Percentiles rank a stretch among this genome's conserved stretches.
Evolutionary conservation across 2,329 filamentous ascomycete species (phyloP).

Genomic region (Dothideomycetidae sp.): DNA sequence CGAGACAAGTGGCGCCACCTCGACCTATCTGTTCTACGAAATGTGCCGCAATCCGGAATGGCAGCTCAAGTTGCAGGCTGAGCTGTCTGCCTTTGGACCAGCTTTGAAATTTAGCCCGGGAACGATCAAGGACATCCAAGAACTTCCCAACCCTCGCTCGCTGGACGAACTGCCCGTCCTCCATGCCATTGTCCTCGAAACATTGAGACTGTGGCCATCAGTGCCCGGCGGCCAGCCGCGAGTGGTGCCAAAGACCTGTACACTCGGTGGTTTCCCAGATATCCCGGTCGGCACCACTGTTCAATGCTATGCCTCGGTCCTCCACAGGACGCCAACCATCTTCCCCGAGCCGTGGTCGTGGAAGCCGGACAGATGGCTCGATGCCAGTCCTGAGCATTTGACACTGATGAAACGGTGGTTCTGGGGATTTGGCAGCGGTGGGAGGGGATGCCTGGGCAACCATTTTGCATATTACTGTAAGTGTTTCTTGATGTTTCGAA

Average conservation of each 20-base stretch:
- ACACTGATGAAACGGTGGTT: constrained; percentile 32
- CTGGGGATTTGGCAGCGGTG: constrained; percentile 34
- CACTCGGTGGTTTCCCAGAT: constrained; percentile 14
- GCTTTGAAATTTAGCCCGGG: neutral
- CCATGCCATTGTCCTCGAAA: constrained; percentile 44
- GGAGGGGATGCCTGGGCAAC: constrained; percentile 33
- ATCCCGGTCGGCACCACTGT: constrained; percentile 26
- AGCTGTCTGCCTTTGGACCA: constrained; percentile 10
- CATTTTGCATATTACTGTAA: no score
- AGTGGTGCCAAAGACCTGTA: constrained; percentile 25
- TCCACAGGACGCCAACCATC: constrained; percentile 29
- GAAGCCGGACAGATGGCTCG: constrained; percentile 27
- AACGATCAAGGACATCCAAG: neutral
- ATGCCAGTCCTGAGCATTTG: constrained; percentile 19
- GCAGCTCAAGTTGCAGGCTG: constrained; percentile 11
- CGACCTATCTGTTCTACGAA: constrained; percentile 46
- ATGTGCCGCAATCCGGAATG: constrained; percentile 14
- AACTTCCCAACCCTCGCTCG: constrained; percentile 16
- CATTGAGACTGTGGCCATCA: constrained; percentile 41
- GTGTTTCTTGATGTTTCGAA: no score
- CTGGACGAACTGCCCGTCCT: constrained; percentile 36
- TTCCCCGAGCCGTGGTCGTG: constrained; percentile 25
- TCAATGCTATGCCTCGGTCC: constrained; percentile 28
- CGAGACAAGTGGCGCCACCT: constrained; percentile 55
- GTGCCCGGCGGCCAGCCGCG: constrained; percentile 45